phyloP scores from a whole-genome alignment of 257 asterid genomes.

The Solanum corneliomulleri region DNA sequence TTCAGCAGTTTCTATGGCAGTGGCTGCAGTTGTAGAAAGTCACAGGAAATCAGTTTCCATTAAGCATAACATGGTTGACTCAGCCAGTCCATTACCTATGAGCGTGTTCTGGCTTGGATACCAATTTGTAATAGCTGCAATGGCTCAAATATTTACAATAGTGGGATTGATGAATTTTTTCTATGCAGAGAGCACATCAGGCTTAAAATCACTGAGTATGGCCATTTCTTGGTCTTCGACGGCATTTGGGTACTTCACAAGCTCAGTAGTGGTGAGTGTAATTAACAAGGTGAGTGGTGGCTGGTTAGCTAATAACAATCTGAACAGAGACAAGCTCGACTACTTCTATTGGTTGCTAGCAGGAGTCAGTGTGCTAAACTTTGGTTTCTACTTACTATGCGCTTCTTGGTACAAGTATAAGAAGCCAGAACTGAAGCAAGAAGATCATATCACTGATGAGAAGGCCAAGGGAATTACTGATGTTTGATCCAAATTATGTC shows the following conservation, averaged over 20 bases:
- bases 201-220: slow-evolving; percentile 53
- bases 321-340: slow-evolving; percentile 48
- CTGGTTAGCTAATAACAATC: slow-evolving; percentile 48
- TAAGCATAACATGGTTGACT: slow-evolving; percentile 43
- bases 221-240: slow-evolving; percentile 63
- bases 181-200: slow-evolving; percentile 50
- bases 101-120: slow-evolving; percentile 58
- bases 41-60: slow-evolving; percentile 25
- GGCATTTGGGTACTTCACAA: slow-evolving; percentile 54
- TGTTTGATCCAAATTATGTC: background rate
- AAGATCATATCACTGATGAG: background rate
- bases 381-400: slow-evolving; percentile 39
- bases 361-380: slow-evolving; percentile 32
- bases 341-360: slow-evolving; percentile 54
- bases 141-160: slow-evolving; percentile 48
- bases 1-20: background rate
- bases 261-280: slow-evolving; percentile 51
- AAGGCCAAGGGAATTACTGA: background rate
- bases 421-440: slow-evolving; percentile 24
- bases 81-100: slow-evolving; percentile 36
- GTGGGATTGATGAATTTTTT: slow-evolving; percentile 64
- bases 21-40: background rate
- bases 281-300: slow-evolving; percentile 57
- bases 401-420: slow-evolving; percentile 59
- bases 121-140: slow-evolving; percentile 42